Percentiles rank a stretch among this genome's conserved stretches.
Conservation (phyloP, 2,329 filamentous ascomycete genomes). For the Calonectria pauciramosa region DNA sequence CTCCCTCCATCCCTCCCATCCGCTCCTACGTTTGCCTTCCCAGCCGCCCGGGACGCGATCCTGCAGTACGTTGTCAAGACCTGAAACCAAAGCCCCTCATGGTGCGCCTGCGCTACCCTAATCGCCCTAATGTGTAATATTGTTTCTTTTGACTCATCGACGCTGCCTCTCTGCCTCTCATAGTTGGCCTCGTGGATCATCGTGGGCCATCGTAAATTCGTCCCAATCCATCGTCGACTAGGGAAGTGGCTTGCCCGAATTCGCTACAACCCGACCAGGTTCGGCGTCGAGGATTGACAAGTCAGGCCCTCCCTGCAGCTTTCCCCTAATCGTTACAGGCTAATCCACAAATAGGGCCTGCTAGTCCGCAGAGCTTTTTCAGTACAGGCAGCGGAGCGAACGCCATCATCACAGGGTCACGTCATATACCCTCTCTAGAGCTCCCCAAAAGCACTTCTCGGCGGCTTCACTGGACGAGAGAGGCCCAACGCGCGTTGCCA, state of each 20-base stretch:
- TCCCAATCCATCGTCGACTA: neutral
- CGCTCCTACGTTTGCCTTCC: neutral
- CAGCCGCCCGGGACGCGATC: neutral
- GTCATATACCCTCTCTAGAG: neutral
- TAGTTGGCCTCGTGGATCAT: neutral
- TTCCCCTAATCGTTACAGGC: neutral
- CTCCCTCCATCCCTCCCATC: neutral
- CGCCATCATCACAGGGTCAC: constrained; percentile 13
- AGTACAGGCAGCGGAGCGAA: neutral
- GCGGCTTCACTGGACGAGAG: constrained; percentile 1
- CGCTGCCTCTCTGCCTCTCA: neutral
- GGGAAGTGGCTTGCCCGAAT: constrained; percentile 8
- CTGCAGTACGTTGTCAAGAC: neutral
- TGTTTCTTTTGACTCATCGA: constrained; percentile 2
- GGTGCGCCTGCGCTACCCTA: neutral
- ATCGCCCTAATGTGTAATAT: neutral
- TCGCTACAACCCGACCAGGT: neutral
- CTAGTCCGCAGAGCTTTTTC: neutral
- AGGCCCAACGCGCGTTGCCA: neutral
- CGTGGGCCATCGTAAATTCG: neutral
- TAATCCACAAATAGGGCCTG: neutral
- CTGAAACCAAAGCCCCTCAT: constrained; percentile 11
- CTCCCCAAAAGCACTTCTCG: neutral
- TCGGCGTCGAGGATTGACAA: constrained; percentile 21
- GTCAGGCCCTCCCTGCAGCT: constrained; percentile 9